Evolutionary conservation across 129 eudicot genomes (phyloP), one percentile per base, ranked within the genome.

Genomic region (Artemisia argyi): DNA sequence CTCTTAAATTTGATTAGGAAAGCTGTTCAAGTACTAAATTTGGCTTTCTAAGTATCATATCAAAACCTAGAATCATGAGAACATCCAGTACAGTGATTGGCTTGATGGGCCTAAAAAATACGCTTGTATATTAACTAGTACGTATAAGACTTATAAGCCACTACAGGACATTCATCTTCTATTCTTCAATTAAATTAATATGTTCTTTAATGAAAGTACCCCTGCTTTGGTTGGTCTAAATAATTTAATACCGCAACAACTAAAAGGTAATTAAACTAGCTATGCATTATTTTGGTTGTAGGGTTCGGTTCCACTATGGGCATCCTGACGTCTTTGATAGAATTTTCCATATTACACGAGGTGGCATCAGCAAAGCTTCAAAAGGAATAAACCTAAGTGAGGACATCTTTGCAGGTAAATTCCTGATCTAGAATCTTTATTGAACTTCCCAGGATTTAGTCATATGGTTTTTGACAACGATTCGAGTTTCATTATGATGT

Each of bases 221-320:
- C 52, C 49, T 44, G 47, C 46, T 18, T 47, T 57, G 64, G 44
- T 39, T 52, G 47, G 28, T 65, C 49, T 26, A 58, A 15, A 30
- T 65, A 48, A 66, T 48, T 49, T 66, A 4, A 73, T 51, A 55
- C 57, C 57, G 22, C 6, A 55, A 61, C 59, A 61, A 59, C 68
- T 54, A 62, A 18, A 20, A 61, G 68, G 39, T 61, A 28, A 61
- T 53, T 73, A 22, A 74, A 51, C 65, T 63, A 46, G n/a, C n/a
- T 60, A 65, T 74, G 20, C 80, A 63, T 68, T 18, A 61, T 49
- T 53, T 61, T 48, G 39, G 48, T 69, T 59, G 68, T 77, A 95
- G 99, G 91, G 97, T 90, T 71, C 93, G 99, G 8, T 95, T 95
- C 94, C 99, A 95, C 65, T 95, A 95, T 76, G 99, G 99, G 50